phyloP scores from a whole-genome alignment of 2,329 filamentous ascomycete species.

The Apiospora koreana region DNA sequence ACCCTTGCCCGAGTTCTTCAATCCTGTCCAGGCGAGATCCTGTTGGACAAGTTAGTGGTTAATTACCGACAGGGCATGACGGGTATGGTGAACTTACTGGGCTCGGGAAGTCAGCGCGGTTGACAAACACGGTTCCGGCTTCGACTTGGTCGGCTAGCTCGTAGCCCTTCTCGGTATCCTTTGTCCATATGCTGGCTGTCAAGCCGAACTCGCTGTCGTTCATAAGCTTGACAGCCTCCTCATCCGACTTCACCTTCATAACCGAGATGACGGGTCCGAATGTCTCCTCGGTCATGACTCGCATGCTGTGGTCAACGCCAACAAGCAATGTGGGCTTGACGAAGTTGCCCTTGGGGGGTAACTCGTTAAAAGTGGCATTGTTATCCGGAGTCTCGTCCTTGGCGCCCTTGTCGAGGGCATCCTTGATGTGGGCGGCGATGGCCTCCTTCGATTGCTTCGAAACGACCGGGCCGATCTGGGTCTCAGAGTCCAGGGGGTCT shows the following conservation, averaged over 20 bases:
- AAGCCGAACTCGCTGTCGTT: conserved; percentile 94
- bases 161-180: conserved; percentile 75
- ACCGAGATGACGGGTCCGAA: conserved; percentile 92
- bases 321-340: conserved; percentile 83
- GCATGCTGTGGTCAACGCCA: conserved; percentile 79
- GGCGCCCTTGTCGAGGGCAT: conserved; percentile 82
- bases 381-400: conserved; percentile 82
- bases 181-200: conserved; percentile 97
- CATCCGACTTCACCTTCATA: conserved; percentile 80
- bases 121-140: conserved; percentile 94
- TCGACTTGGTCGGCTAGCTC: conserved; percentile 80
- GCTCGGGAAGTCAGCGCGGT: conserved; percentile 88
- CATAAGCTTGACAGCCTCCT: conserved; percentile 82
- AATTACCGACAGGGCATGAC: conserved; percentile 13
- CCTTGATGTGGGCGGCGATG: conserved; percentile 77
- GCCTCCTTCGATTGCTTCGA: conserved; percentile 76
- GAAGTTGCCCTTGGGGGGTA: conserved; percentile 81
- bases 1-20: conserved; percentile 95
- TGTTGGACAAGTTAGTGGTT: conserved; percentile 37
- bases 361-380: conserved; percentile 73
- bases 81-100: conserved; percentile 62
- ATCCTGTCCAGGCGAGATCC: conserved; percentile 96
- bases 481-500: conserved; percentile 78
- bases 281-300: conserved; percentile 89
- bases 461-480: conserved; percentile 85